Conservation (phyloP, 306 rosid species). For the Vigna mungo region DNA sequence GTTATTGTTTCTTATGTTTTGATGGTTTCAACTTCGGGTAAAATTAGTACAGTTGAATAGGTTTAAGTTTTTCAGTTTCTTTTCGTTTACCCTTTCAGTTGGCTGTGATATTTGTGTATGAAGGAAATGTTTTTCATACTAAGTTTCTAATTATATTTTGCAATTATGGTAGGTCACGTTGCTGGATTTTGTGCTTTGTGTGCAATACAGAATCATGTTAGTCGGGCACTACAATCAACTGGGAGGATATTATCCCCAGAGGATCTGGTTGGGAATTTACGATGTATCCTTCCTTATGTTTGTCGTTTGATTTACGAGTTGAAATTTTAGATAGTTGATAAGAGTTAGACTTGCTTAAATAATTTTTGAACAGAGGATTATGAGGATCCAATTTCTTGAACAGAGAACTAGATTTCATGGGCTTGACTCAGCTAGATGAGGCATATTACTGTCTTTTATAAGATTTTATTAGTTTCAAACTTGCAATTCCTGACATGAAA, state of each 20-base stretch:
- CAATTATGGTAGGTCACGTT: conserved; percentile 66
- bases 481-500: conserved; percentile 62
- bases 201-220: conserved; percentile 95
- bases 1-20: neutral
- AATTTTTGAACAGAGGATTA: too few species aligned
- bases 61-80: neutral
- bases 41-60: neutral
- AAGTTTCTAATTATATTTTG: conserved; percentile 41
- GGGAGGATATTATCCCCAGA: conserved; percentile 83
- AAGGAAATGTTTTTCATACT: conserved; percentile 2
- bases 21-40: neutral
- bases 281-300: conserved; percentile 88
- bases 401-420: neutral
- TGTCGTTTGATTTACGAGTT: neutral
- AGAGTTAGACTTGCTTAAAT: too few species aligned
- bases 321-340: too few species aligned
- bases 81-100: neutral
- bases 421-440: conserved; percentile 1
- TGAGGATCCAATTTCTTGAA: too few species aligned
- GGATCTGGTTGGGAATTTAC: conserved; percentile 79
- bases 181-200: conserved; percentile 98
- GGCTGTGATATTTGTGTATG: neutral
- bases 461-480: conserved; percentile 23
- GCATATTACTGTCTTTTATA: neutral
- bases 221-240: conserved; percentile 83